Base-by-base conservation (phyloP, 1,284 basidiomycete genomes). In the Leccinum ponderosum region DNA sequence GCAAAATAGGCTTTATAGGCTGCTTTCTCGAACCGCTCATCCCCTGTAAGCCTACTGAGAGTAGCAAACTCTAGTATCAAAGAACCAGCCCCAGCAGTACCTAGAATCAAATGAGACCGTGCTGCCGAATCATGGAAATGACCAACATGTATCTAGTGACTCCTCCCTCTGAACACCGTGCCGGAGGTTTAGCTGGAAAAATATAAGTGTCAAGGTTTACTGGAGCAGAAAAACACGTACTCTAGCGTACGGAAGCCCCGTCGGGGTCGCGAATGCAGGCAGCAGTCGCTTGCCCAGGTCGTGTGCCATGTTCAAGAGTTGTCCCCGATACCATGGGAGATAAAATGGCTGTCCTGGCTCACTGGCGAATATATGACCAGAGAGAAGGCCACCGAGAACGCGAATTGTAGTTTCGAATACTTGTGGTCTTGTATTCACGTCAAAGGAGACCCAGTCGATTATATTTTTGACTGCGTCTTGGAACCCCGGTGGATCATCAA, bases 21-120 rank as follows among this genome's bases (percentile, higher is more conserved):
- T 7, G 84, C 87, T 69, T 90, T 89, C 77, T 98, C 95, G 69
- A 94, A 98, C 14, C 87, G 83, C 35, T 87, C 82, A 69, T 97
- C 94, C 8, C 91, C 91, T 15, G 94, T 95, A 37, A 98, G 80
- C 29, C 95, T 86, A 67, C 92, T 94, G 20, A 98, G 78, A 6
- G 93, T 90, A n/a, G 89, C 92, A 73, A 97, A 97, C 74, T 98
- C 95, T 25, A 98, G 79, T 51, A 97, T 87, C 53, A 98, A 78
- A 51, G 94, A 95, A 5, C 94, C 94, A 22, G 95, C 96, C 44
- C 94, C 95, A 51, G 95, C 94, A 42, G 93, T 89, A 74, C 93
- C 93, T 93, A 65, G 44, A 57, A 53, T 60, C 57, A 39, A 39
- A 61, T 65, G 39, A 74, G 65, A 63, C 57, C 22, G 31, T 55